Evolutionary conservation across 1,284 basidiomycete species (phyloP).

Genomic region (Stereum hirsutum): DNA sequence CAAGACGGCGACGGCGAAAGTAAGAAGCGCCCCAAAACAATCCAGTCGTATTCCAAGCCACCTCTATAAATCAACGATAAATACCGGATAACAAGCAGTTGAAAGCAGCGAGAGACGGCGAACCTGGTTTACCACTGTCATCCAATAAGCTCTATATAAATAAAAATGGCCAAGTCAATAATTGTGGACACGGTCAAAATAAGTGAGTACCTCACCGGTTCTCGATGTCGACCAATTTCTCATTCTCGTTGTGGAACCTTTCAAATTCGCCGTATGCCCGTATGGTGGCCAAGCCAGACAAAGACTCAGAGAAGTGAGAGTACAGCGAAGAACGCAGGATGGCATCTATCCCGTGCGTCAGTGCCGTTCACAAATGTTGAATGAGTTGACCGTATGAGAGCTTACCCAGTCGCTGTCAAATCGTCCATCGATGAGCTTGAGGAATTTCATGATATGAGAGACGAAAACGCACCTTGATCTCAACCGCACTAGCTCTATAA

Average conservation of each 20-base stretch:
- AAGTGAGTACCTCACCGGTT: constrained; percentile 44
- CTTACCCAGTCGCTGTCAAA: constrained; percentile 40
- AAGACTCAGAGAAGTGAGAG: constrained; percentile 84
- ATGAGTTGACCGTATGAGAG: neutral
- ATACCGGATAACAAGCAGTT: constrained; percentile 1
- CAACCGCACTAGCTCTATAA: constrained; percentile 83
- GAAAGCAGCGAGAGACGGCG: constrained; percentile 1
- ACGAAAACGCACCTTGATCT: constrained; percentile 62
- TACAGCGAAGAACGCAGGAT: constrained; percentile 63
- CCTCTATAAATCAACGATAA: constrained; percentile 36
- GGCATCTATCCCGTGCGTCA: constrained; percentile 31
- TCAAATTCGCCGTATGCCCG: constrained; percentile 73
- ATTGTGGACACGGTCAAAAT: neutral
- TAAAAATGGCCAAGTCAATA: neutral
- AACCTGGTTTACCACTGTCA: constrained; percentile 75
- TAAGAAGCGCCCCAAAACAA: constrained; percentile 71
- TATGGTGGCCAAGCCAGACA: constrained; percentile 80
- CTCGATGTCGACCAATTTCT: constrained; percentile 76
- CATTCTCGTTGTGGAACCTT: constrained; percentile 70
- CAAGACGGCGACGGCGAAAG: constrained; percentile 74
- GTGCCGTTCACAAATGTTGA: neutral
- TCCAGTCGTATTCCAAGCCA: constrained; percentile 90
- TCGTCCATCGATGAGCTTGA: neutral
- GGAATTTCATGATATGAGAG: no score
- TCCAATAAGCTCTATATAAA: constrained; percentile 65